These are phyloP conservation scores for Nakaseomyces kungkrabaensis DNA, from an alignment of 1,139 yeast genomes.

Conservation along the genomic window DNA sequence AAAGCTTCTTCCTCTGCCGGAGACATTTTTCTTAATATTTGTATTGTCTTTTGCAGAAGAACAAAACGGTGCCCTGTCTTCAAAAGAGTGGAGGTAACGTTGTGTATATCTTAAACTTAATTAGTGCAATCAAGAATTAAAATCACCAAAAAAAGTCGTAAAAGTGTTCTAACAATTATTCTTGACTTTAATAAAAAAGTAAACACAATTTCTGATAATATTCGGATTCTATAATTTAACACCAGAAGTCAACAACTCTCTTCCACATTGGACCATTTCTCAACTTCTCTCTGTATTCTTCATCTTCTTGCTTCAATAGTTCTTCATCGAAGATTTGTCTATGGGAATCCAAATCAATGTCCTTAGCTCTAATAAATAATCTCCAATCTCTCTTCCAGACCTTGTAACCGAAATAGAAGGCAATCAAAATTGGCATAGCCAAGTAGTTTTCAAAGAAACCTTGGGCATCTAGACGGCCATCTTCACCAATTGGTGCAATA, in stretches of 20 bases:
- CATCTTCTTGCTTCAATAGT: slow-evolving; percentile 51
- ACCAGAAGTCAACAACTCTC: slow-evolving; percentile 17
- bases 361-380: slow-evolving; percentile 38
- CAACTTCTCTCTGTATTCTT: slow-evolving; percentile 32
- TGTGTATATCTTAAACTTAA: no score
- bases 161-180: no score
- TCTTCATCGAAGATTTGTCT: slow-evolving; percentile 64
- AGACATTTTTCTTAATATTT: no score
- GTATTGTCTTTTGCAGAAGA: no score
- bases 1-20: no score
- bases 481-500: slow-evolving; percentile 46
- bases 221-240: slow-evolving; percentile 6
- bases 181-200: no score
- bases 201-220: no score
- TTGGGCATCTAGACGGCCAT: slow-evolving; percentile 34
- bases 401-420: slow-evolving; percentile 43
- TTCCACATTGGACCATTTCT: slow-evolving; percentile 15
- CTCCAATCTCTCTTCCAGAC: slow-evolving; percentile 45
- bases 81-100: no score
- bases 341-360: slow-evolving; percentile 56
- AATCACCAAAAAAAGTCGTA: no score
- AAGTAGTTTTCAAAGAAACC: slow-evolving; percentile 50
- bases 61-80: no score
- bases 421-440: slow-evolving; percentile 49
- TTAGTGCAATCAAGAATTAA: no score